Evolutionary conservation across 2,329 filamentous ascomycete genomes (phyloP).

Genomic region (Curvularia spicifera): DNA sequence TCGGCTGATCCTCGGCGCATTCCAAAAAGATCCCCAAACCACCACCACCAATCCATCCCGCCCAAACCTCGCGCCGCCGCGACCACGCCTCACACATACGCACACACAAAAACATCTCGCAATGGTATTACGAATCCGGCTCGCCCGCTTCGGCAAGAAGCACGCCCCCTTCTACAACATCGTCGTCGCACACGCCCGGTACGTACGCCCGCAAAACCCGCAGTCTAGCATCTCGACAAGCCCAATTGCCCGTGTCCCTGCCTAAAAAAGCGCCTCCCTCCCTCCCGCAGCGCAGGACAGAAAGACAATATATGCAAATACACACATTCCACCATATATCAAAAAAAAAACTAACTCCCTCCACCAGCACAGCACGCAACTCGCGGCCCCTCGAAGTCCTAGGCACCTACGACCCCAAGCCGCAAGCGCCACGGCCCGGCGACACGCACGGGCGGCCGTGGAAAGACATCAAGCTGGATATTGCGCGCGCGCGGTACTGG

Average conservation of each 20-base stretch:
- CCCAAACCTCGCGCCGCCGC: not conserved
- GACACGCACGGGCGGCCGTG: constrained; percentile 67
- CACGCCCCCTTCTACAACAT: constrained; percentile 98
- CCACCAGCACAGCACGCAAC: constrained; percentile 77
- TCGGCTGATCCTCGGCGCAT: constrained; percentile 20
- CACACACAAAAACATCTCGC: not conserved
- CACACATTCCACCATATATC: not conserved
- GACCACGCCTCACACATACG: not conserved
- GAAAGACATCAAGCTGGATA: constrained; percentile 92
- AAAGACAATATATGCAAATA: not conserved
- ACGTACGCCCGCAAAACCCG: constrained; percentile 37
- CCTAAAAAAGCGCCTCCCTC: not conserved
- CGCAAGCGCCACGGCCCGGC: constrained; percentile 59
- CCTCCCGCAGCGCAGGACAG: too few species aligned
- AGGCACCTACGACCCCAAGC: constrained; percentile 67
- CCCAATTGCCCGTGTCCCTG: too few species aligned
- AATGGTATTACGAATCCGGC: constrained; percentile 93
- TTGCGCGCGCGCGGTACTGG: constrained; percentile 87
- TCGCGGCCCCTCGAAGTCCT: constrained; percentile 93
- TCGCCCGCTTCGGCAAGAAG: constrained; percentile 89
- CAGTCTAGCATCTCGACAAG: too few species aligned
- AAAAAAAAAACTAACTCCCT: not conserved
- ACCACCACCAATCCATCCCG: constrained; percentile 3
- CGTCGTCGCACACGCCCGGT: constrained; percentile 91
- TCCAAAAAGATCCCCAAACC: constrained; percentile 22